Percentiles rank a stretch among this genome's conserved stretches.
Conservation (phyloP, 75 land plant species). For the Selaginella moellendorffii region DNA sequence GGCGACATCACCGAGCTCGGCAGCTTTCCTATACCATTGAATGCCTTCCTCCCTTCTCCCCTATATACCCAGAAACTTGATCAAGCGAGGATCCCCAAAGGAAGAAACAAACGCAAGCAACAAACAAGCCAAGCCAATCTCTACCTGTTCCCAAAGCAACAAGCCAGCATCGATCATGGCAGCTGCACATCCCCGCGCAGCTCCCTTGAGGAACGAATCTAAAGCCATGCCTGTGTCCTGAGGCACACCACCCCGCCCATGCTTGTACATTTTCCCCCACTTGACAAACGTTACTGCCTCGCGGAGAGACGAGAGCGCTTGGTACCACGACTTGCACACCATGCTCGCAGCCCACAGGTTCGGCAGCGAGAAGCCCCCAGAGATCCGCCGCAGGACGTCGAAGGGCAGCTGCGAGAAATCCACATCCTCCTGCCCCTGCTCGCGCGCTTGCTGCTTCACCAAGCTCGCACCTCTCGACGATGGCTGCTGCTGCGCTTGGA, state of each 20-base stretch:
- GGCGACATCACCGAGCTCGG: conserved; percentile 60
- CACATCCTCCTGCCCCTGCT: background rate
- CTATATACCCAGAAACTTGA: conserved; percentile 11
- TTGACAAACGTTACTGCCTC: conserved; percentile 53
- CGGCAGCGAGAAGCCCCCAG: conserved; percentile 32
- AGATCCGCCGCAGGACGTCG: conserved; percentile 47
- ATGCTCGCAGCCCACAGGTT: conserved; percentile 44
- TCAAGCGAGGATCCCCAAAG: background rate
- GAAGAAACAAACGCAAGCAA: background rate
- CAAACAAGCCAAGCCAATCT: too few species aligned
- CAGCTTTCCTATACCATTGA: conserved; percentile 44
- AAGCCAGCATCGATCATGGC: conserved; percentile 95
- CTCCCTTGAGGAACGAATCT: conserved; percentile 56
- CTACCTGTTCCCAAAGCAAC: conserved; percentile 59
- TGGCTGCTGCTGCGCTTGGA: too few species aligned
- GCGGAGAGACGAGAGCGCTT: conserved; percentile 55
- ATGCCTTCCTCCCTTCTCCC: conserved; percentile 43
- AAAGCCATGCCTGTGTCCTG: conserved; percentile 42
- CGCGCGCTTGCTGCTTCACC: too few species aligned
- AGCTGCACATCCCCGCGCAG: conserved; percentile 57
- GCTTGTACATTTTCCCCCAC: conserved; percentile 74
- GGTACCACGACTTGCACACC: conserved; percentile 63
- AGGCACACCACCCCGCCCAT: conserved; percentile 48
- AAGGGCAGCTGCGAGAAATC: conserved; percentile 28
- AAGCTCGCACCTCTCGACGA: too few species aligned